Conservation (phyloP, 768 basidiomycete genomes). For the Amyloporia xantha region DNA sequence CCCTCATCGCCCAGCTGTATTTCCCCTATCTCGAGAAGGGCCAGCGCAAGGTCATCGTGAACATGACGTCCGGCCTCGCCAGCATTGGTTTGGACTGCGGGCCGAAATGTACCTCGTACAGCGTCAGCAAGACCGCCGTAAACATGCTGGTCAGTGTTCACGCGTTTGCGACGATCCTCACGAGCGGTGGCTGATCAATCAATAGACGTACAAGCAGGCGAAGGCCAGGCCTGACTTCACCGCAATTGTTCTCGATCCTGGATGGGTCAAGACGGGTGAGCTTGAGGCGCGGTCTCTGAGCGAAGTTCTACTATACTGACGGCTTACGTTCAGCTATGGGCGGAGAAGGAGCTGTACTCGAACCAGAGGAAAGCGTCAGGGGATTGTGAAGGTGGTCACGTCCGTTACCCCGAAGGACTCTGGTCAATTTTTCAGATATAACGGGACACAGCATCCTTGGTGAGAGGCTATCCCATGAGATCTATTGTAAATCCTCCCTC, state of each 20-base stretch:
- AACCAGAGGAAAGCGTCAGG: conserved; percentile 26
- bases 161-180: not conserved
- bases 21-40: conserved; percentile 28
- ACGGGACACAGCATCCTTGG: conserved; percentile 19
- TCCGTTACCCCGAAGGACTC: conserved; percentile 22
- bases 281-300: too few species aligned
- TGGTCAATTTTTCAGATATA: conserved; percentile 28
- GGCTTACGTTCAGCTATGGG: conserved; percentile 26
- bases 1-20: conserved; percentile 26
- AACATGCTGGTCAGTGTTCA: conserved; percentile 31
- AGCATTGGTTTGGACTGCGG: conserved; percentile 26
- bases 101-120: conserved; percentile 23
- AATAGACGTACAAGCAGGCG: conserved; percentile 15
- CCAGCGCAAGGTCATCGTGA: conserved; percentile 25
- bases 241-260: conserved; percentile 9
- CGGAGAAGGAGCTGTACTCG: conserved; percentile 23
- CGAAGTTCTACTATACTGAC: not conserved
- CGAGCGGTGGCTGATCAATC: not conserved
- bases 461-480: too few species aligned
- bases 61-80: conserved; percentile 26
- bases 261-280: conserved; percentile 15
- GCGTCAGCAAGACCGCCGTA: conserved; percentile 30
- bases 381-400: conserved; percentile 24
- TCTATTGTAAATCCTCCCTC: too few species aligned
- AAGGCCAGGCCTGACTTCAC: conserved; percentile 9